Base-by-base conservation (phyloP, 164 flowering plant species). In the Sedum album region DNA sequence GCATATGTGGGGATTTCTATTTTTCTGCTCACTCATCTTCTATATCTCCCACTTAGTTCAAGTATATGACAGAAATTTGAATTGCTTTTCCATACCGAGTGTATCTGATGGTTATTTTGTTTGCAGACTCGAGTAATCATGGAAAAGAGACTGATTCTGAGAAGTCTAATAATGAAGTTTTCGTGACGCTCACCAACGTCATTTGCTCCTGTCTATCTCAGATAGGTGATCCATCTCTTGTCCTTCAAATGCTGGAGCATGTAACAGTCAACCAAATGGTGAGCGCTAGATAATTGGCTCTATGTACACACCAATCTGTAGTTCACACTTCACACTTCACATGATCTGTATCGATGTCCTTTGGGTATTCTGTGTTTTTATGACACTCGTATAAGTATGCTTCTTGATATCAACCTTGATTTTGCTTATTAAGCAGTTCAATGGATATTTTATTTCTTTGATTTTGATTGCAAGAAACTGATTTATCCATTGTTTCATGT, bases 191-290 rank as follows among this genome's bases (percentile, higher is more conserved):
- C 26, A 51, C 25, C 26, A 67, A 75, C 46, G 66, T 69, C 67
- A 78, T 89, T 48, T 82, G 85, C 77, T 84, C 93, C 57, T 80
- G 70, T 73, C 72, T 93, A 76, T 72, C 75, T 28, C 80, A 82
- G 75, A 83, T 93, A 71, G 97, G 98, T 62, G 96, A 93, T 70
- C 66, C 66, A 65, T 65, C 81, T 66, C 79, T 86, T 69, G 73
- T 93, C 74, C 72, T 84, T 66, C 80, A 76, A 72, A 82, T 89
- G 60, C 63, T 89, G 41, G 90, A 90, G 79, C 80, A 74, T 73
- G 57, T 79, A 53, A 68, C 84, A 65, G 33, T 85, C 70, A 81
- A 79, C 70, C 82, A 78, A 68, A 73, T 87, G 39, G 96, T 90
- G 68, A 73, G 90, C 17, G 26, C 62, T 28, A 53, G 13, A 51